phyloP scores from a whole-genome alignment of 2,329 filamentous ascomycete species.

The Phaeosphaeriaceae sp. region DNA sequence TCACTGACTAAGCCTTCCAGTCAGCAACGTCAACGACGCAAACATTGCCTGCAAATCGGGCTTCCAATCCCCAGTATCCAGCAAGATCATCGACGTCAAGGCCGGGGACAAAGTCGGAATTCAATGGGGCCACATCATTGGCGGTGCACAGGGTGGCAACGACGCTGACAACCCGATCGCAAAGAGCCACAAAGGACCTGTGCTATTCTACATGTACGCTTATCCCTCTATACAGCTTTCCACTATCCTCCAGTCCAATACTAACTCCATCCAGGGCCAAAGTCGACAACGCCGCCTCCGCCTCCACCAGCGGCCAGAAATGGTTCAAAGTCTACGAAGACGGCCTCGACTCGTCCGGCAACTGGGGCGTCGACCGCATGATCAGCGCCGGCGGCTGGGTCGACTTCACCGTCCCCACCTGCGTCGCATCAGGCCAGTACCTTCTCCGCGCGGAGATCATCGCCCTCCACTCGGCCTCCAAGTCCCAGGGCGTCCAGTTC shows the following conservation, averaged over 20 bases:
- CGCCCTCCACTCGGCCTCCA: conserved; percentile 50
- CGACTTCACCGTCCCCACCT: conserved; percentile 48
- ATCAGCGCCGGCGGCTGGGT: conserved; percentile 57
- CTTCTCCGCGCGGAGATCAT: conserved; percentile 55
- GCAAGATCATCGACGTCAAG: conserved; percentile 57
- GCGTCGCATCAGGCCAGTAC: conserved; percentile 50
- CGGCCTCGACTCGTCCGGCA: conserved; percentile 47
- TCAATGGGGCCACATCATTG: conserved; percentile 62
- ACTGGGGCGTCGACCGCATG: conserved; percentile 60
- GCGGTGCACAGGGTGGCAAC: conserved; percentile 58
- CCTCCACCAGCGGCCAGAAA: conserved; percentile 48
- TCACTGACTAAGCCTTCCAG: background rate
- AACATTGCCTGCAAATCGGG: conserved; percentile 58
- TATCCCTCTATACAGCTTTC: background rate
- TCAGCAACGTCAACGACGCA: conserved; percentile 56
- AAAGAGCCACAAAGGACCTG: conserved; percentile 55
- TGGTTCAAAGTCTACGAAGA: conserved; percentile 54
- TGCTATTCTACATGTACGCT: conserved; percentile 47
- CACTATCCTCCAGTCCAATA: conserved; percentile 6
- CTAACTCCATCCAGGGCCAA: conserved; percentile 34
- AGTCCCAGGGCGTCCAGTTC: conserved; percentile 50
- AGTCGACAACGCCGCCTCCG: conserved; percentile 50
- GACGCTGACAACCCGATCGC: conserved; percentile 58
- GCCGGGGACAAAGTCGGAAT: conserved; percentile 61
- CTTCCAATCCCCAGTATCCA: conserved; percentile 39